These are phyloP conservation scores for Rhizoclosmatium sp. DNA, from an alignment of 192 early-diverging fungal species.

Conservation along the genomic window DNA sequence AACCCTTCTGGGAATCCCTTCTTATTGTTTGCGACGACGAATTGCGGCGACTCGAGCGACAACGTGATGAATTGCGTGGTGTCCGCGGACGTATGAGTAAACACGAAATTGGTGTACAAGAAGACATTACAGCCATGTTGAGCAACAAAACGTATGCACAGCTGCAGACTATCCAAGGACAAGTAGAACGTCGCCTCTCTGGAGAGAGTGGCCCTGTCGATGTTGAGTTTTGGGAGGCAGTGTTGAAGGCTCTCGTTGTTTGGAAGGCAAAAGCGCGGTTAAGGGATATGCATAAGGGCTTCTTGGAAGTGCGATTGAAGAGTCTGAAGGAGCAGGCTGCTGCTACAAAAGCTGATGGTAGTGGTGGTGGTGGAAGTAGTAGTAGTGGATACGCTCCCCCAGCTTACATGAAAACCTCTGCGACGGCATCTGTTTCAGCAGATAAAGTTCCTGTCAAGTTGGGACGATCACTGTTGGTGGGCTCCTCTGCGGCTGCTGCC, in stretches of 20 bases:
- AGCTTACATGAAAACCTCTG: neutral
- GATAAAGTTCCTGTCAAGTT: constrained; percentile 30
- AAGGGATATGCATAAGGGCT: constrained; percentile 79
- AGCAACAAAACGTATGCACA: constrained; percentile 77
- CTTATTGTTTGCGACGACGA: constrained; percentile 80
- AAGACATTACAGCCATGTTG: constrained; percentile 76
- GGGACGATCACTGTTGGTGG: constrained; percentile 37
- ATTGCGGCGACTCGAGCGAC: constrained; percentile 39
- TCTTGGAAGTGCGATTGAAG: constrained; percentile 77
- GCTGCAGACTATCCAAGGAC: constrained; percentile 73
- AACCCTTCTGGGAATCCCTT: constrained; percentile 90
- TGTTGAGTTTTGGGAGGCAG: constrained; percentile 94
- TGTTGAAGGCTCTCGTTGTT: constrained; percentile 76
- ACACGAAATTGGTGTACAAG: constrained; percentile 40
- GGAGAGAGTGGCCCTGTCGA: constrained; percentile 75
- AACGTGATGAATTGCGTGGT: neutral
- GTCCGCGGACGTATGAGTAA: constrained; percentile 15
- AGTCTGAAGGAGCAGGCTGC: constrained; percentile 60
- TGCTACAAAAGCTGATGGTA: neutral
- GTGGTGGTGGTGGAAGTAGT: too few relatives aligned
- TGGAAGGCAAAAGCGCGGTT: constrained; percentile 84
- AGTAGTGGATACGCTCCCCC: neutral
- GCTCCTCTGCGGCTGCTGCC: constrained; percentile 41
- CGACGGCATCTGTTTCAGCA: constrained; percentile 31
- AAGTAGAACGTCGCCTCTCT: constrained; percentile 77